Base-by-base conservation (phyloP, 1,284 basidiomycete species). In the Ceratobasidium sp. region DNA sequence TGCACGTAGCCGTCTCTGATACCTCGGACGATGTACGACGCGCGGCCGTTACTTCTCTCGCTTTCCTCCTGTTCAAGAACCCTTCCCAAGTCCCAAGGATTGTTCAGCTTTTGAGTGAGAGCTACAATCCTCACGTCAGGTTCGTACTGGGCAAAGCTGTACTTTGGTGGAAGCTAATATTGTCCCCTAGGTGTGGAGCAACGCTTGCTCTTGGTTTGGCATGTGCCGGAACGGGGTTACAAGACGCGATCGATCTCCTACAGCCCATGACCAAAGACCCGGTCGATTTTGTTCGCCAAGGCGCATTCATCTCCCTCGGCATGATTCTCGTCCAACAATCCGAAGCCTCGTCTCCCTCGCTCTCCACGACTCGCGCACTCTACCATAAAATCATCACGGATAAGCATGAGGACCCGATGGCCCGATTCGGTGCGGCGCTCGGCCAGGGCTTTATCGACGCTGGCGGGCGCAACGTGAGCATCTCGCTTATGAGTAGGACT, bases 331-430 rank as follows among this genome's bases (percentile, higher is more conserved):
- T 98, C 64, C 94, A 98, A 82, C 96, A 97, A 82, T 96, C 95
- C 46, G 96, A 98, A 82, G 91, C 93, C 0, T 91, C 93, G 2
- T 92, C 93, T 5, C 91, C 95, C 17, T 95, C 95, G 34, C 87
- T 95, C 76, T 89, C 91, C 1, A 86, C 92, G 1, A 94, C 91
- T 19, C 92, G 97, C 61, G 89, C 92, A 46, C 87, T 95, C 7
- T 97, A 97, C 83, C 87, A 89, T 80, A 97, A 96, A 85, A 94
- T 98, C 64, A 90, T 97, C 76, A 88, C 90, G 11, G 95, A 98
- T 87, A 98, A 98, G 85, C 97, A 97, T 82, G 97, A 98, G 85
- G 97, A 99, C 83, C 94, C 96, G 5, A 95, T 98, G 92, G 96
- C 97, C 43, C 93, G 97, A 69, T 97, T 98, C 83, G 97, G 97